A percentile compares a stretch with the other conserved stretches of the same genome.
Conservation (phyloP, 83 land plant species). For the Diphasiastrum complanatum region DNA sequence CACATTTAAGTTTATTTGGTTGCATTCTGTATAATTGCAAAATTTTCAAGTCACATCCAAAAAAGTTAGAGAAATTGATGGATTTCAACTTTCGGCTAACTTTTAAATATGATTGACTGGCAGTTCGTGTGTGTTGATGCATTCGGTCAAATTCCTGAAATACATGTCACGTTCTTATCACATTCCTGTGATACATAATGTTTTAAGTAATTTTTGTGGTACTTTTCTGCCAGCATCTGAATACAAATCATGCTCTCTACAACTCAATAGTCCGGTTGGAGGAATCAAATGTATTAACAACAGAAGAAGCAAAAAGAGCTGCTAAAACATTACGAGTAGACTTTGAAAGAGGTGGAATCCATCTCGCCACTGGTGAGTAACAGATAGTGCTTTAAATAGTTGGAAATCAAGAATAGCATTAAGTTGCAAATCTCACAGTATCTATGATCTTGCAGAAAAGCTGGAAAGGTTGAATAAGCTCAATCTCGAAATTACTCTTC, state of each 20-base stretch:
- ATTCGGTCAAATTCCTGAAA: not conserved
- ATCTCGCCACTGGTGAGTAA: conserved; percentile 58
- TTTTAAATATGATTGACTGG: too few relatives aligned
- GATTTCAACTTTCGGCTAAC: too few relatives aligned
- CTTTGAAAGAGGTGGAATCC: conserved; percentile 98
- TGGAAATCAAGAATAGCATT: not conserved
- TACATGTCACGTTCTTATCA: not conserved
- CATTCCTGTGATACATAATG: too few relatives aligned
- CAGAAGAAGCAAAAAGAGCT: conserved; percentile 72
- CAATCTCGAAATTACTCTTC: conserved; percentile 61
- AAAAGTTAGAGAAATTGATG: too few relatives aligned
- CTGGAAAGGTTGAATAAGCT: conserved; percentile 62
- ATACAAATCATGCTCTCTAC: conserved; percentile 69
- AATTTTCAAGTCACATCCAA: too few relatives aligned
- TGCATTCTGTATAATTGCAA: too few relatives aligned
- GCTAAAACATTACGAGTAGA: conserved; percentile 68
- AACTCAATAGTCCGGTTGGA: conserved; percentile 76
- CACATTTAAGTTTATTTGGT: too few relatives aligned
- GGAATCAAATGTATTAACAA: conserved; percentile 39
- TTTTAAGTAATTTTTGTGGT: not conserved
- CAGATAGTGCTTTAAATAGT: not conserved
- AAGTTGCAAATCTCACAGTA: conserved; percentile 1
- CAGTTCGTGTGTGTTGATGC: not conserved
- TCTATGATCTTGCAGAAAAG: conserved; percentile 46
- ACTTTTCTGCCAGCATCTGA: conserved; percentile 49